Evolutionary conservation across 1,284 basidiomycete genomes (phyloP), one percentile per base, ranked within the genome.

Genomic region (Irpex rosettiformis): DNA sequence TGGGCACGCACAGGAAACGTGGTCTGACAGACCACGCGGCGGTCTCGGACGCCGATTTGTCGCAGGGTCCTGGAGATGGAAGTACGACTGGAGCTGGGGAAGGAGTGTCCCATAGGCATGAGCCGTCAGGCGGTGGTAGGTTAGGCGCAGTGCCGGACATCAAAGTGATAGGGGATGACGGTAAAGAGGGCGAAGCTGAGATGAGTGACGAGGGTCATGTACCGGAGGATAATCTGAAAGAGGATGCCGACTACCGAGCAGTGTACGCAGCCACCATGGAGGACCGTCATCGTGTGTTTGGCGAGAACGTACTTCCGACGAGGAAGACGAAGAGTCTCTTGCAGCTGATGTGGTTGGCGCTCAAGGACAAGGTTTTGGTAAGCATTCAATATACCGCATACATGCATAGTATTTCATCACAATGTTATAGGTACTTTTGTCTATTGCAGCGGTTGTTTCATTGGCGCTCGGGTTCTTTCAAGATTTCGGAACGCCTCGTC

Each of bases 351-450:
- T 97, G 91, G 91, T 75, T 91, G 33, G 96, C 96, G 1, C 78
- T 98, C 69, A 93, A 96, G 75, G 96, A 98, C 76, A 98, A 96
- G 78, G 93, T 98, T 65, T 76, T 98, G 73, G 91, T 92, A 63
- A 47, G 55, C 54, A 47, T 16, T n/a, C n/a, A 6, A 47, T 22
- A 13, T 42, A n/a, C 40, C 16, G 51, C 25, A 59, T 55, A 24
- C 25, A 10, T 37, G 51, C 28, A 43, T 7, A 37, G 22, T 40
- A 49, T 45, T 18, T 21, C 51, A 29, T 52, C 3, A 7, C 43
- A 7, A 8, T 45, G 8, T 22, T 60, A 33, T 69, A 94, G 90
- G 86, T 98, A 64, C 75, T 99, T 55, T 82, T 98, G 48, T 91
- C 89, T 29, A 83, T 98, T 67, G 94, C 95, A 40, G 96, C 97